A percentile compares a stretch with the other conserved stretches of the same genome.
phyloP scores from a whole-genome alignment of 139 green algal species.

The Deuterostichococcus epilithicus region DNA sequence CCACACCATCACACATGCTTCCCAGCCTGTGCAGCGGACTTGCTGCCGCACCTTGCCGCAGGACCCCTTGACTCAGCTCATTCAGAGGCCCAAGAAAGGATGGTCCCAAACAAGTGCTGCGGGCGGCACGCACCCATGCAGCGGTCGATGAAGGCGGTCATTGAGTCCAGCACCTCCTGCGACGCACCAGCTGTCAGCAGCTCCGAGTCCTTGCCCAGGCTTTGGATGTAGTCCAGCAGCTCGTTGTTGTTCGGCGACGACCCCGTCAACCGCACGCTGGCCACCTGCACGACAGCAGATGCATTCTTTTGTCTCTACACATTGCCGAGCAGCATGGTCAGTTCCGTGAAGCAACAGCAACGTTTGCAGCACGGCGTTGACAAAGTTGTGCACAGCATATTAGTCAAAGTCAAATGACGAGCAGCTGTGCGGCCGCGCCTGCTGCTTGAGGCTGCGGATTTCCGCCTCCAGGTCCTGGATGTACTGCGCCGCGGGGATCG shows the following conservation, averaged over 20 bases:
- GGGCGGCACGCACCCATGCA: constrained; percentile 44
- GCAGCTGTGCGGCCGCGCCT: constrained; percentile 20
- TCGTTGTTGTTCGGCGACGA: constrained; percentile 40
- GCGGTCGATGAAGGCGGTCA: constrained; percentile 77
- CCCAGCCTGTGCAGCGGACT: background rate
- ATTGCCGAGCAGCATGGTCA: background rate
- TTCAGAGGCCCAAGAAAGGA: no score
- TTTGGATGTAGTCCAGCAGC: constrained; percentile 76
- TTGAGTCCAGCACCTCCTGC: constrained; percentile 76
- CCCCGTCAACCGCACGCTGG: constrained; percentile 3
- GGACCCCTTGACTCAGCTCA: no score
- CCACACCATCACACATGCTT: background rate
- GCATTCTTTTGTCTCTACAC: background rate
- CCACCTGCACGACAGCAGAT: constrained; percentile 1
- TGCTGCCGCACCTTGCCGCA: background rate
- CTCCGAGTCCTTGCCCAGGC: constrained; percentile 45
- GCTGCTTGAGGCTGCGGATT: constrained; percentile 37
- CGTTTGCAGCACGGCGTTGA: background rate
- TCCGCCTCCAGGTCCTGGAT: constrained; percentile 75
- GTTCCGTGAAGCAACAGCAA: background rate
- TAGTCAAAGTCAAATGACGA: background rate
- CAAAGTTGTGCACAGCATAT: background rate
- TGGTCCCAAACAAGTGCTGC: background rate
- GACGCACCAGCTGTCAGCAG: constrained; percentile 37
- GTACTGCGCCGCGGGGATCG: constrained; percentile 65